Base-by-base conservation (phyloP, 768 basidiomycete genomes). In the Pholiota microspora region DNA sequence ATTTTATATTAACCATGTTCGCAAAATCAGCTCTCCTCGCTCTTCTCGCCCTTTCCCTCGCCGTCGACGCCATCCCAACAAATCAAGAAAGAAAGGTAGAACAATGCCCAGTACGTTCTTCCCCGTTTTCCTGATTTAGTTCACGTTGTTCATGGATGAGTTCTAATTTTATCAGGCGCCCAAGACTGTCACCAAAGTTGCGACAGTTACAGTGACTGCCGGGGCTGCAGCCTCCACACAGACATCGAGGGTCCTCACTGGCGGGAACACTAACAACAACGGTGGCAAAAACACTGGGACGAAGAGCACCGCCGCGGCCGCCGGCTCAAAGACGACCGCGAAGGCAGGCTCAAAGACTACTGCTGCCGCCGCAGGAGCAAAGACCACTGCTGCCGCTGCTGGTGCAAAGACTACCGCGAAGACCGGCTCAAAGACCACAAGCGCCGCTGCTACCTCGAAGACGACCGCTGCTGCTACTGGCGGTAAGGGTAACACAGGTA, bases 41-140 rank as follows among this genome's bases (percentile, higher is more conserved):
- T 62, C 67, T 78, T 64, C 63, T 78, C 49, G 67, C 74, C 40
- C 62, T 78, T 45, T 65, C 72, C 21, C 57, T 79, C 35, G 68
- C 64, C 28, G 68, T 65, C 28, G 61, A 70, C 49, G 75, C 71
- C 53, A 63, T 64, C 10, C 72, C 76, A 18, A 62, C 1, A 47
- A 45, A 45, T 13, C 24, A 25, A 7, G 38, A 25, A 12, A 15
- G 18, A n/a, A 48, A 51, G 24, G 13, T 57, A 47, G 45, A 53
- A 38, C 53, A 61, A 46, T 69, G 67, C 49, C 57, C 38, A 45
- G 69, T 68, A 40, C 35, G 67, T 62, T n/a, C 28, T 47, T 32
- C 31, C 15, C 18, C 27, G 15, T 57, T 2, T 25, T 16, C 45
- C 27, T 23, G 28, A 24, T 32, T 24, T 35, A 54, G 45, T 24